Base-by-base conservation (phyloP, 2,329 filamentous ascomycete genomes). In the Cordyceps fumosorosea region DNA sequence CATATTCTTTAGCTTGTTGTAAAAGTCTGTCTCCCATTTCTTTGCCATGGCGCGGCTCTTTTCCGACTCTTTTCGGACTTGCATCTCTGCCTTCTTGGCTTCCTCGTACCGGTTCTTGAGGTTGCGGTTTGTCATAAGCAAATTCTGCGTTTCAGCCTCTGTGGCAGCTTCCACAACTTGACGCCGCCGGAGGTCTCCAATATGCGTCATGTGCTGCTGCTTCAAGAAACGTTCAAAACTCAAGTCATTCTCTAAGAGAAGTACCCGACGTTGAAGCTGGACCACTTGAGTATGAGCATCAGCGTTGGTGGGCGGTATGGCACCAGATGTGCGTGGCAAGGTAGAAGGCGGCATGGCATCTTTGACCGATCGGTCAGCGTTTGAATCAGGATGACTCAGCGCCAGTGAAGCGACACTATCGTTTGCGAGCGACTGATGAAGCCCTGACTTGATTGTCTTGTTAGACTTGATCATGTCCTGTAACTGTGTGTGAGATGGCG, bases 201-300 rank as follows among this genome's bases (percentile, higher is more conserved):
- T 93, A 63, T 93, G 89, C 2, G 87, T 84, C 66, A 93, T 84
- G 71, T 93, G 90, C 69, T 95, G 90, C 66, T 91, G 85, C 71
- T 93, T 93, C 68, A 93, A 81, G 73, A 91, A 93, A 29, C 89
- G 82, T 72, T 95, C 91, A 69, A 93, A 95, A 66, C 89, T 90
- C 50, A 95, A 78, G 67, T 95, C 90, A 65, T 93, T 95, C 51
- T 88, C 86, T 12, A 95, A 74, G 2, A 93, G 76, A 59, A 91
- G 82, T n/a, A 91, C 83, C 67, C 92, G 88, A 48, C 88, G 83
- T 66, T 91, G 86, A 3, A 95, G 76, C 66, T 85, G 84, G 1
- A 81, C 76, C 32, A 81, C 69, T 62, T 81, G 76, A 18, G 75
- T 70, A 64, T 74, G 68, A 55, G 68, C 59, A 58, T 78, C 72